These are phyloP conservation scores for Pestalotiopsis sp. DNA, from an alignment of 2,329 filamentous ascomycete species.

Conservation along the genomic window DNA sequence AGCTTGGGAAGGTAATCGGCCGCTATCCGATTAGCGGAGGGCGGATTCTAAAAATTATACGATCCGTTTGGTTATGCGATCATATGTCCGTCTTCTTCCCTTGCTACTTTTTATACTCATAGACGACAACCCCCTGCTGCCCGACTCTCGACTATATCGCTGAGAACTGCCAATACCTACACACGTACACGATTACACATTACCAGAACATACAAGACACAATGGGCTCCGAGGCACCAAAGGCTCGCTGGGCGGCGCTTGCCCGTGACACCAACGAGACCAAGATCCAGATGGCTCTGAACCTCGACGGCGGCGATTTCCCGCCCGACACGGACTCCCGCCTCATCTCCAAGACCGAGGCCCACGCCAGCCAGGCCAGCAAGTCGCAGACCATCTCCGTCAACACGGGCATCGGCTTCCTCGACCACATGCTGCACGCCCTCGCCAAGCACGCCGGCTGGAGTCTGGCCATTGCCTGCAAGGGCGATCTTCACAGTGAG, in stretches of 20 bases:
- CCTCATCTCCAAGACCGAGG: conserved; percentile 54
- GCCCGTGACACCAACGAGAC: conserved; percentile 97
- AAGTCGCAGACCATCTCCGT: conserved; percentile 84
- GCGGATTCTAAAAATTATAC: background rate
- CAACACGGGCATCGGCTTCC: conserved; percentile 93
- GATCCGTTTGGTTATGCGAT: background rate
- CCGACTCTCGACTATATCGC: background rate
- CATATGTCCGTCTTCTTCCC: background rate
- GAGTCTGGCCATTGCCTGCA: conserved; percentile 81
- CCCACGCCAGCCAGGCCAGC: conserved; percentile 83
- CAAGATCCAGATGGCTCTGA: conserved; percentile 90
- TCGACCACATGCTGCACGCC: conserved; percentile 98
- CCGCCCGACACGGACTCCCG: conserved; percentile 64
- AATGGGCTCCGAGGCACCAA: conserved; percentile 30
- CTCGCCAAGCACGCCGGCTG: conserved; percentile 95
- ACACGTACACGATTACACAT: background rate
- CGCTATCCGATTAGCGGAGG: conserved; percentile 11
- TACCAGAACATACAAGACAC: background rate
- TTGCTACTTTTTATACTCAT: background rate
- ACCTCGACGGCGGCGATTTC: conserved; percentile 86
- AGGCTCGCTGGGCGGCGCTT: conserved; percentile 71
- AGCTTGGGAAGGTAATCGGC: conserved; percentile 5
- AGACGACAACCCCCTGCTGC: background rate
- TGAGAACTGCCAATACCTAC: background rate
- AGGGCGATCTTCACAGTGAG: conserved; percentile 89